phyloP scores from a whole-genome alignment of 495 filamentous ascomycete genomes.

The Penicillium bovifimosum region DNA sequence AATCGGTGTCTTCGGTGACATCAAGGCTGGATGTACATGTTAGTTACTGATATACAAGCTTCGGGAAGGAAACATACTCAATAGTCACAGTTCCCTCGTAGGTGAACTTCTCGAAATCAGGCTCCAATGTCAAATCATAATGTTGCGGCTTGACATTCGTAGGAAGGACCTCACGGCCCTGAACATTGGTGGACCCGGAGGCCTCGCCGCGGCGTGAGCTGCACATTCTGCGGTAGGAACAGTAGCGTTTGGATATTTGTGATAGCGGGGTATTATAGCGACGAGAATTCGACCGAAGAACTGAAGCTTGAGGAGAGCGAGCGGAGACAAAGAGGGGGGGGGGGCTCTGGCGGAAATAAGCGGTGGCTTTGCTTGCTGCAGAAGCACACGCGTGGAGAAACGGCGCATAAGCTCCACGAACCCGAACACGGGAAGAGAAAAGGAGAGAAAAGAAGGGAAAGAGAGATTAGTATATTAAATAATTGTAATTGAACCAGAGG shows the following conservation, averaged over 20 bases:
- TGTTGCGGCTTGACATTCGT: constrained; percentile 64
- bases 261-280: constrained; percentile 27
- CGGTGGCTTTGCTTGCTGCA: constrained; percentile 39
- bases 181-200: constrained; percentile 47
- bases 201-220: constrained; percentile 36
- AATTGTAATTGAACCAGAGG: constrained; percentile 11
- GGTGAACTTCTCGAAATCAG: constrained; percentile 57
- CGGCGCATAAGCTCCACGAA: constrained; percentile 33
- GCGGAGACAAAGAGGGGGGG: constrained; percentile 29
- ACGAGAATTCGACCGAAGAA: constrained; percentile 16
- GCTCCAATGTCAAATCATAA: constrained; percentile 63
- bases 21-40: constrained; percentile 51
- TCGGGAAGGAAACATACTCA: constrained; percentile 40
- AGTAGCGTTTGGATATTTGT: constrained; percentile 40
- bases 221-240: constrained; percentile 50
- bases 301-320: constrained; percentile 22
- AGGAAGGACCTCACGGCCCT: constrained; percentile 59
- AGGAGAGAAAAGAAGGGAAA: constrained; percentile 5
- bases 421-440: constrained; percentile 7
- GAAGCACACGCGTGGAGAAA: constrained; percentile 36
- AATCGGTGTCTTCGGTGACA: constrained; percentile 76
- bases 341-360: constrained; percentile 32
- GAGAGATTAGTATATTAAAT: constrained; percentile 15
- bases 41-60: constrained; percentile 1
- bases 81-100: constrained; percentile 61